Evolutionary conservation across 108 stramenopile genomes (phyloP), one percentile per base, ranked within the genome.

Genomic region (Aurantiochytrium sp.): DNA sequence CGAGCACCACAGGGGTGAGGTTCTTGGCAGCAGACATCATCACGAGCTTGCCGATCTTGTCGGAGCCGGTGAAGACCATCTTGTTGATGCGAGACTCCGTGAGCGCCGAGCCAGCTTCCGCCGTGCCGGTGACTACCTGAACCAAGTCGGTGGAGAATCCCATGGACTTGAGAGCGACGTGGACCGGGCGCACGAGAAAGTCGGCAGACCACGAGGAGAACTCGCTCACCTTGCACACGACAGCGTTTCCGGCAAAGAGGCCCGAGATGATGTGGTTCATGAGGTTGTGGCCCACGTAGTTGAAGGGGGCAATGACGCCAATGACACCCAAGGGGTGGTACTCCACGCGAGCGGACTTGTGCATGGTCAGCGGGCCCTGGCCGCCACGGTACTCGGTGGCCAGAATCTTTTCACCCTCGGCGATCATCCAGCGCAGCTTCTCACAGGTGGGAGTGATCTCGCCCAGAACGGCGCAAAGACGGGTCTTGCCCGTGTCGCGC

Each of bases 291-390:
- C 97, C 98, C 42, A 98, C 88, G 93, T 99, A 99, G 89, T 99
- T 99, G 98, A 98, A 99, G 5, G 99, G 99, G 5, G 97, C 99
- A 90, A 99, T 98, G 60, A 97, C 95, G 0, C 97, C 98, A 58
- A 99, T 91, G 55, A 99, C 96, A 14, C 99, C 99, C 58, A 98
- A 58, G 1, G 99, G 99, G 19, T 97, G 96, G 91, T 97, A 99
- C 90, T 99, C 97, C 18, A 99, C 98, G 89, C 96, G 95, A 42
- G 96, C 98, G 18, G 89, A 93, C 93, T 99, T 99, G 93, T 98
- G 96, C 76, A 83, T 53, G 93, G 96, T 90, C 97, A 98, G 96
- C 95, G 98, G 94, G 87, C 95, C 96, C 60, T 97, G 97, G 1
- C 95, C 93, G 0, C 93, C 93, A n/a, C 99, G 96, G n/a, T 91